Base-by-base conservation (phyloP, 768 basidiomycete genomes). In the Pisolithus marmoratus region DNA sequence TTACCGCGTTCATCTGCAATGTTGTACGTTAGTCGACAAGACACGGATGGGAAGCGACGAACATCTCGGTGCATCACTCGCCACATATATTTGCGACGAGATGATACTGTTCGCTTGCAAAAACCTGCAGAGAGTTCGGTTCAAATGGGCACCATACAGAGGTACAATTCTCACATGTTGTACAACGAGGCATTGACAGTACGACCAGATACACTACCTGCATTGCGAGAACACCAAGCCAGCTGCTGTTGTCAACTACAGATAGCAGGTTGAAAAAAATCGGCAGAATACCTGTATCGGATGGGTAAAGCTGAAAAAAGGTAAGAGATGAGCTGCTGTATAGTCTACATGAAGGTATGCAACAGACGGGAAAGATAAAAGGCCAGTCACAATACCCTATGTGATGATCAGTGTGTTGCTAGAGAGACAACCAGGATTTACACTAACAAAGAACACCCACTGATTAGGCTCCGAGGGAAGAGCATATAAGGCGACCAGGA, bases 141-240 rank as follows among this genome's bases (percentile, higher is more conserved):
- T 34, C 34, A 14, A 2, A 12, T 34, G 12, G 14, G 4, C 34
- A 15, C 11, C 14, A 34, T 15, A 34, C 34, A 9, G 45, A 46
- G 23, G 19, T 31, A 38, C 20, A 34, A 15, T 17, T 27, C 52
- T 12, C 14, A 71, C 79, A 81, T 82, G 59, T 82, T 82, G 56
- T 82, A 82, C 43, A 83, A 44, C 1, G 81, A 81, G 0, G 78
- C 80, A 48, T 79, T 81, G 46, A 82, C 80, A 0, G 81, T 82
- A 12, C 81, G 70, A 52, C 78, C 79, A 7, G 81, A 79, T 12
- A 83, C 82, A 2, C 74, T 78, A 29, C 81, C 81, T 0, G 80
- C 70, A 52, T 83, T 83, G 26, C 80, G 75, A 14, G 81, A 82
- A 56, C 78, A 79, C 81, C 79, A 83, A 19, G 65, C 79, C 8